Conservation (phyloP, 2,329 filamentous ascomycete genomes). For the Xylariaceae sp. region DNA sequence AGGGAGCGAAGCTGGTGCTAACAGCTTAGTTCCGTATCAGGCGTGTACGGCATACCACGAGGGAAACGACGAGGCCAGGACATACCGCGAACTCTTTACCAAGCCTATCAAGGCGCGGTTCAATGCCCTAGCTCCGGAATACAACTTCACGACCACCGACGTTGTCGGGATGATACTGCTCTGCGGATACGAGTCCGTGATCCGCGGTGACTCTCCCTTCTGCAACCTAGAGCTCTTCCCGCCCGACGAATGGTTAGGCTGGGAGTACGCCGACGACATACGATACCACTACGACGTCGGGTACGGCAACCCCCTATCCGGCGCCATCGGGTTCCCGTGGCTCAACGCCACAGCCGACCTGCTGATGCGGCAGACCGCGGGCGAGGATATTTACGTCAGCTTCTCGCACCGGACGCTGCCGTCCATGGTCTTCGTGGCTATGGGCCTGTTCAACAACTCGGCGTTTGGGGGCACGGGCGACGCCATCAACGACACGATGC, state of each 20-base stretch:
- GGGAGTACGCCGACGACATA: constrained; percentile 66
- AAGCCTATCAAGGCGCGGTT: constrained; percentile 60
- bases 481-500: constrained; percentile 64
- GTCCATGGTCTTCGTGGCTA: constrained; percentile 64
- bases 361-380: constrained; percentile 42
- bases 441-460: constrained; percentile 71
- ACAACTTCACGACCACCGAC: constrained; percentile 65
- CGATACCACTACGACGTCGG: constrained; percentile 67
- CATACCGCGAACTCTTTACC: constrained; percentile 58
- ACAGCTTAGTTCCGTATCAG: constrained; percentile 65
- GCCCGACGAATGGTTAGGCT: constrained; percentile 64
- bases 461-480: constrained; percentile 52
- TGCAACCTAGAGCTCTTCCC: constrained; percentile 61
- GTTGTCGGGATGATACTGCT: constrained; percentile 67
- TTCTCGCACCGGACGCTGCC: constrained; percentile 71
- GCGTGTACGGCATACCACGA: constrained; percentile 64
- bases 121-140: constrained; percentile 52
- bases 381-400: constrained; percentile 64
- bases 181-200: constrained; percentile 66
- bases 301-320: constrained; percentile 60
- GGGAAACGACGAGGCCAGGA: constrained; percentile 55
- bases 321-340: constrained; percentile 66
- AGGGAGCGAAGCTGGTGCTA: constrained; percentile 57
- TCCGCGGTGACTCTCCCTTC: constrained; percentile 61
- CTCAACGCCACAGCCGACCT: constrained; percentile 60